phyloP scores from a whole-genome alignment of 345 rosid species.

The Gossypium australe region DNA sequence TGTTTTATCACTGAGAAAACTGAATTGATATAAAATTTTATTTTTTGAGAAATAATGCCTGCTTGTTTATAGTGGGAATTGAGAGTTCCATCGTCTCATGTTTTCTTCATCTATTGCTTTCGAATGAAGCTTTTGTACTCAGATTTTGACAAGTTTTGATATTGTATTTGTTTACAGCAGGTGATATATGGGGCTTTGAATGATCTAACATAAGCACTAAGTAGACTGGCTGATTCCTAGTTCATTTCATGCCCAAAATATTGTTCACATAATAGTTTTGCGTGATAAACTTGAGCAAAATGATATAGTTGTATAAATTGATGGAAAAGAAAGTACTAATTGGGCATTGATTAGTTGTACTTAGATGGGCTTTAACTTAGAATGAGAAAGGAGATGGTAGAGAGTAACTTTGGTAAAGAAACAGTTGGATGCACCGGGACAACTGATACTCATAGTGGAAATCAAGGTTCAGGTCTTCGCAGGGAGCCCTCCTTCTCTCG shows the following conservation, averaged over 20 bases:
- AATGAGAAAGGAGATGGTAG: slow-evolving; percentile 32
- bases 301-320: slow-evolving; percentile 2
- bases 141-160: background rate
- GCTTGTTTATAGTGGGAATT: background rate
- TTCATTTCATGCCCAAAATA: background rate
- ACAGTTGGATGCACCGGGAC: slow-evolving; percentile 14
- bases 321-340: background rate
- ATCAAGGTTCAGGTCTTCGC: slow-evolving; percentile 22
- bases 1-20: background rate
- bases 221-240: background rate
- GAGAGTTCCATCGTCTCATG: background rate
- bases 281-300: background rate
- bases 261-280: background rate
- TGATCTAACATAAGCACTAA: background rate
- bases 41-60: background rate
- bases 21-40: background rate
- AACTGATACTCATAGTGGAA: slow-evolving; percentile 19
- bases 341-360: background rate
- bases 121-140: background rate
- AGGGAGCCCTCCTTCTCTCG: slow-evolving; percentile 44
- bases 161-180: slow-evolving; percentile 5
- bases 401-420: slow-evolving; percentile 17
- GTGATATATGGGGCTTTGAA: background rate
- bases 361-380: slow-evolving; percentile 20
- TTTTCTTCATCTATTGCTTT: background rate